Conservation (phyloP, 331 rosid genomes). For the Telfairia occidentalis region DNA sequence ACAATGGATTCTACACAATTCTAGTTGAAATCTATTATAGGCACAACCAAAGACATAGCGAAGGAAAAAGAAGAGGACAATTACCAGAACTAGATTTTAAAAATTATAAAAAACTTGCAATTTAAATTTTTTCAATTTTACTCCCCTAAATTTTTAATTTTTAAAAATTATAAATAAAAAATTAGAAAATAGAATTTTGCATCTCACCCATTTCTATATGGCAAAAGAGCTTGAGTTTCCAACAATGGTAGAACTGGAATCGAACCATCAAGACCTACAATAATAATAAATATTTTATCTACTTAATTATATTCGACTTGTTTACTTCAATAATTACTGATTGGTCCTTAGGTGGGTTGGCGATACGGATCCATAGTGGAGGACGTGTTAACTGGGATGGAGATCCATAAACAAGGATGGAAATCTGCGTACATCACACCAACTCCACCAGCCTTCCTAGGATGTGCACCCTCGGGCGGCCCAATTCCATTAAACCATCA, state of each 20-base stretch:
- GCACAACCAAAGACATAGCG: background rate
- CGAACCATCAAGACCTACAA: no score
- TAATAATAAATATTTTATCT: no score
- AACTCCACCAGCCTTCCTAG: slow-evolving; percentile 38
- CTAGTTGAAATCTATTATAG: background rate
- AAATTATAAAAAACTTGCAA: no score
- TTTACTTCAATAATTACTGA: background rate
- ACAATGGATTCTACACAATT: background rate
- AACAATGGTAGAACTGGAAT: no score
- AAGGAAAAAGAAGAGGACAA: no score
- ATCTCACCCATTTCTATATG: no score
- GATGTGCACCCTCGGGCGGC: slow-evolving; percentile 42
- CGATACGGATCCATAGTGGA: slow-evolving; percentile 46
- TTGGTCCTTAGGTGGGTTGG: slow-evolving; percentile 51
- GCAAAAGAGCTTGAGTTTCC: no score
- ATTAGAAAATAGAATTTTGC: no score
- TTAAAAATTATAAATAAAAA: no score
- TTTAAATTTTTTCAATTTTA: no score
- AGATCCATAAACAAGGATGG: slow-evolving; percentile 60
- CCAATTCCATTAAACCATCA: slow-evolving; percentile 40
- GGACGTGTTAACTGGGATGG: slow-evolving; percentile 45
- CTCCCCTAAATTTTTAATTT: no score
- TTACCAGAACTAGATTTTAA: no score
- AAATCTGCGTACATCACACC: slow-evolving; percentile 31
- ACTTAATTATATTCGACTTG: background rate